These are phyloP conservation scores for Bolboschoenoplectus hybrid DNA, from an alignment of 202 grass and related monocot species.

Conservation along the genomic window DNA sequence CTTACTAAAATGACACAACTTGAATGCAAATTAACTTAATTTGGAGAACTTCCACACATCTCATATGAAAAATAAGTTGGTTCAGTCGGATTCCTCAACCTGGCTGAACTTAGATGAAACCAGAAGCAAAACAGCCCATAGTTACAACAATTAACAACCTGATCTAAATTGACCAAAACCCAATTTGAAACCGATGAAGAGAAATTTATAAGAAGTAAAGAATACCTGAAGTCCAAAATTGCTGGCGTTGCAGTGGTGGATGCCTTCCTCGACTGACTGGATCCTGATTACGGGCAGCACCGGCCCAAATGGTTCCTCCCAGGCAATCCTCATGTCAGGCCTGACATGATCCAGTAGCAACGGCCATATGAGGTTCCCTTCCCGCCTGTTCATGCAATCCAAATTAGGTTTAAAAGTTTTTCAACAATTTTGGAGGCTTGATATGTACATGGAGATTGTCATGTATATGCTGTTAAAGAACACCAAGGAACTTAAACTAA, in stretches of 20 bases:
- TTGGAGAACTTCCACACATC: neutral
- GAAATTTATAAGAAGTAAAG: neutral
- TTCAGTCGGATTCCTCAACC: neutral
- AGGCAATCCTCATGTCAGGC: conserved; percentile 97
- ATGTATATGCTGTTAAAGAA: neutral
- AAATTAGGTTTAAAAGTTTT: neutral
- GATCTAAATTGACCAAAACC: neutral
- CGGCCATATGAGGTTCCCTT: conserved; percentile 98
- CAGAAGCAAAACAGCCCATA: neutral
- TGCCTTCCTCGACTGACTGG: conserved; percentile 76
- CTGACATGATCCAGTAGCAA: conserved; percentile 89
- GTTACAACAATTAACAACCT: neutral
- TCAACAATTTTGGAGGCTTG: neutral
- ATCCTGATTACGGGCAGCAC: conserved; percentile 92
- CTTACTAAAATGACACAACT: neutral
- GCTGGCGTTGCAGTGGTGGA: conserved; percentile 96
- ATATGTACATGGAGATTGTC: neutral
- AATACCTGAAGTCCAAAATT: conserved; percentile 96
- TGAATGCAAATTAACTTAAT: conserved; percentile 11
- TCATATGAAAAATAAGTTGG: conserved; percentile 4
- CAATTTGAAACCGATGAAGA: neutral
- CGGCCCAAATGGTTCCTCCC: conserved; percentile 96
- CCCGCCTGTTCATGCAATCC: conserved; percentile 45
- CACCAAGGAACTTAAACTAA: neutral
- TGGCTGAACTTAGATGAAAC: neutral